Evolutionary conservation across 1,284 basidiomycete genomes (phyloP).

Genomic region (Naganishia sp.): DNA sequence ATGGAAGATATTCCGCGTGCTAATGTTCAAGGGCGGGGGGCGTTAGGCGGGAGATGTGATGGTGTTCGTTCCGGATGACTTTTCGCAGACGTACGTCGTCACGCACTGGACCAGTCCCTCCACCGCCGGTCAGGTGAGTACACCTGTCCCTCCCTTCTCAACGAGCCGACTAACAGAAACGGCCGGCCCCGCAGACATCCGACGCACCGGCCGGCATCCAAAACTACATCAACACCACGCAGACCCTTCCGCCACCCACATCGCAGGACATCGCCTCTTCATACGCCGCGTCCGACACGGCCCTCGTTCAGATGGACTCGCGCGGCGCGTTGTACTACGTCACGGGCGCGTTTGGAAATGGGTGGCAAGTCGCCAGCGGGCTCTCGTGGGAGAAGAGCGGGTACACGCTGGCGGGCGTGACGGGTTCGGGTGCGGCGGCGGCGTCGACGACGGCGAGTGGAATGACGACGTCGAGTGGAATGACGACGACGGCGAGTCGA

Average conservation of each 20-base stretch:
- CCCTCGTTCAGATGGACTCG: slow-evolving; percentile 74
- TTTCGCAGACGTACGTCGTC: slow-evolving; percentile 73
- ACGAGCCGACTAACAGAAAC: not conserved
- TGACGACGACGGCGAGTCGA: not conserved
- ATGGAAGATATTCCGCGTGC: not conserved
- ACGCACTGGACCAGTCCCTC: slow-evolving; percentile 53
- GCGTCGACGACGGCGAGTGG: slow-evolving; percentile 24
- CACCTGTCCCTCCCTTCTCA: slow-evolving; percentile 34
- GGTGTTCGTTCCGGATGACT: slow-evolving; percentile 79
- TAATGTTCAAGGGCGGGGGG: slow-evolving; percentile 57
- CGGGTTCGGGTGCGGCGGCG: slow-evolving; percentile 31
- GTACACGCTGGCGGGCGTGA: slow-evolving; percentile 42
- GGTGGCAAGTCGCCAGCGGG: slow-evolving; percentile 47
- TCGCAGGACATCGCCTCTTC: slow-evolving; percentile 66
- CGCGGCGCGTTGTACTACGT: slow-evolving; percentile 69
- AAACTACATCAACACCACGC: slow-evolving; percentile 68
- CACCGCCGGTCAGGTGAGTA: slow-evolving; percentile 57
- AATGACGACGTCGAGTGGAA: slow-evolving; percentile 26
- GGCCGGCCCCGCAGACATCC: slow-evolving; percentile 34
- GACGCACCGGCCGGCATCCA: slow-evolving; percentile 45
- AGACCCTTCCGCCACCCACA: slow-evolving; percentile 67
- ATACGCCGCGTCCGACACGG: slow-evolving; percentile 69
- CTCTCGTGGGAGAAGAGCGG: slow-evolving; percentile 51
- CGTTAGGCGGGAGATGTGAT: slow-evolving; percentile 65
- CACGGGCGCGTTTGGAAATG: slow-evolving; percentile 59